Evolutionary conservation across 75 land plant genomes (phyloP).

Genomic region (Pseudotsuga menziesii): DNA sequence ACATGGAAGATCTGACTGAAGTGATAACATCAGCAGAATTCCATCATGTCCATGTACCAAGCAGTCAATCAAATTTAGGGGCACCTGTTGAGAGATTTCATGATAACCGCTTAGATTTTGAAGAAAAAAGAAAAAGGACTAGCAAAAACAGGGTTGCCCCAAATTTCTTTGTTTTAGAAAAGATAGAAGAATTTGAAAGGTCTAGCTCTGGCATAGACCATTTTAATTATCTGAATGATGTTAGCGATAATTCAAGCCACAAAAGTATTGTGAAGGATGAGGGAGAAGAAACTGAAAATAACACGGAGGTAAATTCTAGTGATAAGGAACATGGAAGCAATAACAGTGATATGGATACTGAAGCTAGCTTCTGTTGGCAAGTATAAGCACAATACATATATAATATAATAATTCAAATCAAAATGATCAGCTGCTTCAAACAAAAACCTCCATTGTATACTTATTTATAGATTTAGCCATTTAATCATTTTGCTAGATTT

Average conservation of each 20-base stretch:
- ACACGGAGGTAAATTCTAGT: slow-evolving; percentile 8
- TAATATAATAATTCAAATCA: too few relatives aligned
- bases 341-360: slow-evolving; percentile 8
- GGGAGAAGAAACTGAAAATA: slow-evolving; percentile 11
- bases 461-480: too few relatives aligned
- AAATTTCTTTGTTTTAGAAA: slow-evolving; percentile 7
- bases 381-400: too few relatives aligned
- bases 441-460: too few relatives aligned
- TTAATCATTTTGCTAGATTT: too few relatives aligned
- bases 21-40: too few relatives aligned
- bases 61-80: not conserved
- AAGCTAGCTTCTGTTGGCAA: slow-evolving; percentile 28
- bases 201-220: not conserved
- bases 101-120: not conserved
- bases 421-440: too few relatives aligned
- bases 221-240: slow-evolving; percentile 5
- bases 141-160: slow-evolving; percentile 10
- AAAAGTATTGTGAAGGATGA: slow-evolving; percentile 24
- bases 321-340: not conserved
- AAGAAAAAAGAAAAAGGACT: slow-evolving; percentile 25
- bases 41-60: too few relatives aligned
- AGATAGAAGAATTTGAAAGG: slow-evolving; percentile 4
- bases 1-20: too few relatives aligned
- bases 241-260: not conserved
- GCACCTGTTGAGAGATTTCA: too few relatives aligned